Evolutionary conservation across 2,329 filamentous ascomycete genomes (phyloP), one percentile per base, ranked within the genome.

Genomic region (Trichoderma sp.): DNA sequence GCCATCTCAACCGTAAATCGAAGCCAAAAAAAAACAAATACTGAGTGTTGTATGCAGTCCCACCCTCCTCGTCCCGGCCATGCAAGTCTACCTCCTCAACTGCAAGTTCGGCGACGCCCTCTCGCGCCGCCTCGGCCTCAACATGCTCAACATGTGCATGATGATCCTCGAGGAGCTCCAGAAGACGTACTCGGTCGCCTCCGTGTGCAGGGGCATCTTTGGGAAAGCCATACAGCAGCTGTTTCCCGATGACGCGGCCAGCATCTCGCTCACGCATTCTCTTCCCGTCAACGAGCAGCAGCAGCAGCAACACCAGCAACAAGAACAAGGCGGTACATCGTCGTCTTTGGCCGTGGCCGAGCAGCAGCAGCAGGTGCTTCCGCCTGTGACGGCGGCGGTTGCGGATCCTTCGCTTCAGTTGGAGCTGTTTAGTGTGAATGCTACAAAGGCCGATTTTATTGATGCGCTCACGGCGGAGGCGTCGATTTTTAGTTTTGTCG

Each of bases 141-240:
- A 63, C 10, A 63, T 63, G 60, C 50, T 63, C 2, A 63, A 63
- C 28, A 63, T 63, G 60, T 63, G 60, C 60, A 63, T 63, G 60
- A 63, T 63, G 60, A 63, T 63, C 15, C 21, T 63, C 41, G 60
- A 63, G 14, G 60, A 63, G 26, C 24, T 54, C 14, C 60, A 63
- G 24, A 54, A 63, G 19, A 63, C 60, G 1, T 63, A 63, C 26
- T 63, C 60, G 34, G 60, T 63, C 26, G 60, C 60, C 21, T 63
- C 60, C 15, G 60, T 63, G 19, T 63, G 60, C 60, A 50, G 60
- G 47, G 60, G 60, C 47, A 63, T 63, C 7, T 63, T 63, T 26
- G 60, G 60, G 26, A 63, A 63, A n/a, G 60, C 60, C 3, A 63
- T 63, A 15, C 60, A 63, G 15, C 60, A 63, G 26, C 60, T 63